phyloP scores from a whole-genome alignment of 441 rosid genomes.

The Erodium moschatum region DNA sequence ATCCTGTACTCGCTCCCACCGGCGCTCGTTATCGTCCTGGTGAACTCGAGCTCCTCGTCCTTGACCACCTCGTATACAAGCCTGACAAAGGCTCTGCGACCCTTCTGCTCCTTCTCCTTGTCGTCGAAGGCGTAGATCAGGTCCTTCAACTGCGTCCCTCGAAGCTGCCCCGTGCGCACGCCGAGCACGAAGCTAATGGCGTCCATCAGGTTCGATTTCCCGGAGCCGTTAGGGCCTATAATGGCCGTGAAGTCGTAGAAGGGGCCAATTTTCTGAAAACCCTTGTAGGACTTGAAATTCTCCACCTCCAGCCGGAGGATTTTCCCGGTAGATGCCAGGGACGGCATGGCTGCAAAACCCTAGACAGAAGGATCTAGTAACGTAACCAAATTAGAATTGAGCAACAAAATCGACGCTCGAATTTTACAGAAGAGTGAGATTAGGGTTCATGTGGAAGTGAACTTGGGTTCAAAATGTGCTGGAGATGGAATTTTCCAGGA shows the following conservation, averaged over 20 bases:
- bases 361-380: background rate
- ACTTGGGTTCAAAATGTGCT: background rate
- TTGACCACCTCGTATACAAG: conserved; percentile 61
- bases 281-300: conserved; percentile 97
- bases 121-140: conserved; percentile 89
- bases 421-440: background rate
- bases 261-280: conserved; percentile 73
- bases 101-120: conserved; percentile 82
- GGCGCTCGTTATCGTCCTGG: conserved; percentile 57
- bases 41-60: conserved; percentile 75
- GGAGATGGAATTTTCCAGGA: background rate
- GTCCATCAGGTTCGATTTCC: conserved; percentile 96
- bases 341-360: conserved; percentile 45
- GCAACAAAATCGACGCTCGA: background rate
- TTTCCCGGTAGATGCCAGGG: conserved; percentile 60
- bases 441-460: background rate
- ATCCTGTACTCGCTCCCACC: conserved; percentile 91
- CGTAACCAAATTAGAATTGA: conserved; percentile 10
- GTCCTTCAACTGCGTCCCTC: conserved; percentile 93
- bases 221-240: conserved; percentile 96
- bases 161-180: conserved; percentile 90
- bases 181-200: conserved; percentile 99
- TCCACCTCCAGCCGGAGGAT: conserved; percentile 74
- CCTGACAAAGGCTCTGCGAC: conserved; percentile 76
- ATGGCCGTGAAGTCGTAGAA: conserved; percentile 96